Conservation (phyloP, 2,329 filamentous ascomycete genomes). For the Domatiomyces catenatus region DNA sequence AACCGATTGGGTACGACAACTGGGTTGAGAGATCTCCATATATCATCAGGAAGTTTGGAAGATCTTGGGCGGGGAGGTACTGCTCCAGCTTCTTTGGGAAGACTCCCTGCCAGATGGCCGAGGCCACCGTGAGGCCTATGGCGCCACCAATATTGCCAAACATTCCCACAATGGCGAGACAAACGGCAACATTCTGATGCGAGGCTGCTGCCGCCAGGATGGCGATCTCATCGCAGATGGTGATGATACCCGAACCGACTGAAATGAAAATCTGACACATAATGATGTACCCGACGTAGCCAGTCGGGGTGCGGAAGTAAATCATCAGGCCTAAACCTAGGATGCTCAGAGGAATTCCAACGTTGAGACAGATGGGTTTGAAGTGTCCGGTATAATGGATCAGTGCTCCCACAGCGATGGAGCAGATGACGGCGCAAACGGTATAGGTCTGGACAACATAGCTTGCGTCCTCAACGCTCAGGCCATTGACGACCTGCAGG, state of each 20-base stretch:
- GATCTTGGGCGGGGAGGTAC: conserved; percentile 14
- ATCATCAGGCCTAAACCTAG: conserved; percentile 39
- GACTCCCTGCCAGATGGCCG: conserved; percentile 42
- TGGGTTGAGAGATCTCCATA: conserved; percentile 17
- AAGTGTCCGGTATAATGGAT: conserved; percentile 35
- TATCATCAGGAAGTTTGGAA: conserved; percentile 12
- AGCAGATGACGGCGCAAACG: conserved; percentile 35
- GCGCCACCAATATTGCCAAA: conserved; percentile 39
- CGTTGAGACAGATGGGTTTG: conserved; percentile 35
- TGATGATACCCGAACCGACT: conserved; percentile 34
- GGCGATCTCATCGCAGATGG: conserved; percentile 31
- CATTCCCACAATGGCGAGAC: conserved; percentile 35
- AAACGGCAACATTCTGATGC: conserved; percentile 35
- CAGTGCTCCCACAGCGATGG: conserved; percentile 30
- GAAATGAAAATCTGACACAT: conserved; percentile 42
- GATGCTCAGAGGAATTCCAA: conserved; percentile 35
- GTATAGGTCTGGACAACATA: conserved; percentile 35
- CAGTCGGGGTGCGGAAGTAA: conserved; percentile 33
- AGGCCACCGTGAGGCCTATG: conserved; percentile 37
- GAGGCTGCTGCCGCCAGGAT: conserved; percentile 27
- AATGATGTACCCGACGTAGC: conserved; percentile 35
- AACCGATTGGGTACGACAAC: conserved; percentile 26
- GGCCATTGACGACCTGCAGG: conserved; percentile 33
- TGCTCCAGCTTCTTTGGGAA: conserved; percentile 25
- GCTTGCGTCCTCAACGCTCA: conserved; percentile 26